These are phyloP conservation scores for Drechslerella coelobrocha DNA, from an alignment of 2,329 filamentous ascomycete species.

Conservation along the genomic window DNA sequence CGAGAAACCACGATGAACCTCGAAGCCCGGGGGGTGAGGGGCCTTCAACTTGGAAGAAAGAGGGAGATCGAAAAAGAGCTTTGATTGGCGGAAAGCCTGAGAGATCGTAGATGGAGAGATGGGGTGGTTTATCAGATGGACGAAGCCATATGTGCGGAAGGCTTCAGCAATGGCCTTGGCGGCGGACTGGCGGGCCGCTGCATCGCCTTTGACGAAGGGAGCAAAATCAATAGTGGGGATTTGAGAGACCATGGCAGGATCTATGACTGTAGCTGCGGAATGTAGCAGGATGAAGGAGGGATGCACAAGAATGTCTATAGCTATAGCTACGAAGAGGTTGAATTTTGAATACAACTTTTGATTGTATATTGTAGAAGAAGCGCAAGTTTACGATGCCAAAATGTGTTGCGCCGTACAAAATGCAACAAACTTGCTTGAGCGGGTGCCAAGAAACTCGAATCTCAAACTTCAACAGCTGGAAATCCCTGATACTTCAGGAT, in stretches of 20 bases:
- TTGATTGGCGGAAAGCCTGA: constrained; percentile 32
- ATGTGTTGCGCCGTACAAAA: not conserved
- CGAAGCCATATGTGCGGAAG: constrained; percentile 38
- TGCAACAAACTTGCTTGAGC: not conserved
- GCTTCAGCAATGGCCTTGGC: constrained; percentile 28
- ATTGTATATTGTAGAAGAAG: too few species aligned
- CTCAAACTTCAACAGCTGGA: not conserved
- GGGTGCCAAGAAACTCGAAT: not conserved
- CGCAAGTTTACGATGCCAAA: not conserved
- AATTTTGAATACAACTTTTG: too few species aligned
- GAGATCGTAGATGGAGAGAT: constrained; percentile 24
- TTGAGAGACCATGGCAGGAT: constrained; percentile 7
- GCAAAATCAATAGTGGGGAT: constrained; percentile 41
- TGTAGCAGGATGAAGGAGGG: too few species aligned
- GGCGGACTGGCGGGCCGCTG: constrained; percentile 5
- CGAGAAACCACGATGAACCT: constrained; percentile 62
- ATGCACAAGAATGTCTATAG: not conserved
- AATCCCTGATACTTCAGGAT: not conserved
- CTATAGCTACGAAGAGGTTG: too few species aligned
- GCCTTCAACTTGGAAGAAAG: constrained; percentile 14
- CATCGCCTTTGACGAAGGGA: constrained; percentile 21
- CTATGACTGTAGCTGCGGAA: not conserved
- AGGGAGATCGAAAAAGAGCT: constrained; percentile 34
- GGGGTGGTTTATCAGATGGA: constrained; percentile 28
- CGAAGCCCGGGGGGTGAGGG: constrained; percentile 48